Evolutionary conservation across 2,329 filamentous ascomycete genomes (phyloP), one percentile per base, ranked within the genome.

Genomic region (Verticillium isaacii): DNA sequence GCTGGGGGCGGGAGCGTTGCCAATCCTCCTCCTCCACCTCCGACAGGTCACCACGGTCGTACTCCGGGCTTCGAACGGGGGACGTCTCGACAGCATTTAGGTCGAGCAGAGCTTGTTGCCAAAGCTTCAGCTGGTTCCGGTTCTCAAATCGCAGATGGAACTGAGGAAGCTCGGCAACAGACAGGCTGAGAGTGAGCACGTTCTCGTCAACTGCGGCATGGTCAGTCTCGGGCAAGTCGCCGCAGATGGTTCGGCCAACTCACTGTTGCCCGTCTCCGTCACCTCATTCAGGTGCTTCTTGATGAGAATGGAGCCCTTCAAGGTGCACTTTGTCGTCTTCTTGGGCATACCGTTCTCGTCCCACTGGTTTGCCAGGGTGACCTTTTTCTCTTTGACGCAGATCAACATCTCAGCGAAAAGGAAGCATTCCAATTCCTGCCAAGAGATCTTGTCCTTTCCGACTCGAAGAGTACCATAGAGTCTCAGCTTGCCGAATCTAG

Each of bases 331-430:
- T 3, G 87, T 87, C 11, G 85, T 80, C 73, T 89, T 93, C 61
- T 84, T 83, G 25, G 82, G 83, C 1, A 80, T 72, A 5, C 80
- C 79, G 19, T 78, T 78, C 60, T 86, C 86, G 58, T 87, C 89
- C 85, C 91, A 93, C 66, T 91, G 86, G 59, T 86, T 83, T 45
- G 83, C 71, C 2, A 45, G 80, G 67, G 80, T 73, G 9, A 82
- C 76, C 78, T 93, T 97, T 84, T 97, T 98, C 77, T 98, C 95
- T 77, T 98, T 99, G 64, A 99, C 93, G 72, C 95, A 99, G 66
- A 99, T 99, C 69, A 99, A 89, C 95, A 99, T 99, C 78, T 99
- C 95, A 5, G 90, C 92, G 72, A 99, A 99, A 34, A 99, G 84
- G 74, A 92, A 99, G 75, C 95, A 99, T 74, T 99, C 93, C 61